Evolutionary conservation across 495 filamentous ascomycete genomes (phyloP), one percentile per base, ranked within the genome.

Genomic region (Astrothelium subdiscretum): DNA sequence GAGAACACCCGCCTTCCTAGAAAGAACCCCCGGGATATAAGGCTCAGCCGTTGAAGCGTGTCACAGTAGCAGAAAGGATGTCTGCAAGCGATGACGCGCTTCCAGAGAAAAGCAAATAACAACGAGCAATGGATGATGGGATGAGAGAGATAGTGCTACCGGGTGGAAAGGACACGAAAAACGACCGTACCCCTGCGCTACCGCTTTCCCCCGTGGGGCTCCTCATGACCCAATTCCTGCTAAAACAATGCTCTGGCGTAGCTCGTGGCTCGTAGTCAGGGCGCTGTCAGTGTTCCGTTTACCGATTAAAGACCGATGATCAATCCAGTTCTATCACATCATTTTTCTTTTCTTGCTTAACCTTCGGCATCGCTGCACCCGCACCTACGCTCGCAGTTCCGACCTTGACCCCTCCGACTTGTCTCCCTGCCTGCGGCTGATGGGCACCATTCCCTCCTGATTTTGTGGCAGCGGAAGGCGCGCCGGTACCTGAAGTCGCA

Each of bases 251-350:
- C n/a, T n/a, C n/a, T n/a, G n/a, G n/a, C n/a, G n/a, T n/a, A n/a
- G n/a, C n/a, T n/a, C n/a, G n/a, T n/a, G n/a, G 35, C 35, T 6
- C 35, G 8, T 38, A 38, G 35, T 15, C 35, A 38, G 15, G 35
- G 15, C 35, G 35, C 35, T 38, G 35, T 38, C 15, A 8, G 35
- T 15, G 35, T 38, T 38, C 35, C 35, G 35, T 38, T 15, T 15
- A 15, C 15, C 35, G 8, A 38, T 38, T 38, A 38, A 15, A 15
- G 8, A 38, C 35, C 35, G 15, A 38, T 38, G 20, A 54, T 54
- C 48, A 54, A 54, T 54, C 48, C 48, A 54, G 29, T 29, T 54
- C 48, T 27, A 54, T 54, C 48, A 54, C 48, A 54, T 54, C 48
- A 54, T 54, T 54, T 20, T 54, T 54, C 48, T 54, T 54, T 24